A percentile compares a stretch with the other conserved stretches of the same genome.
Evolutionary conservation across 2,329 filamentous ascomycete species (phyloP).

Genomic region (Didymella glomerata): DNA sequence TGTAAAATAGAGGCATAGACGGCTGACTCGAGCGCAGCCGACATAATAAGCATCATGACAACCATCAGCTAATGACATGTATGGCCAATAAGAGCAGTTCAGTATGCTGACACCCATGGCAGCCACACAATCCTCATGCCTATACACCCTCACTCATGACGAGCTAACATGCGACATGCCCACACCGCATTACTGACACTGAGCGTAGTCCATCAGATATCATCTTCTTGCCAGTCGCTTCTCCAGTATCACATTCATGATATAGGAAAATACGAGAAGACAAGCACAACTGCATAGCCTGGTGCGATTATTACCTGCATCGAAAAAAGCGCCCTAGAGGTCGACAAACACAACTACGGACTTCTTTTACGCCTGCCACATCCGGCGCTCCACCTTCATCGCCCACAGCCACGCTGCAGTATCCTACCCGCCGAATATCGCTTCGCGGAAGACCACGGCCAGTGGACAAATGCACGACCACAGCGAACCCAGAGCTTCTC

Average conservation of each 20-base stretch:
- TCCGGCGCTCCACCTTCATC: too few species aligned
- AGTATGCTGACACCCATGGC: not conserved
- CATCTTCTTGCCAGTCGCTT: not conserved
- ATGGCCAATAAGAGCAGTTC: conserved; percentile 6
- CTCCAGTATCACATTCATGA: too few species aligned
- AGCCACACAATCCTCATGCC: not conserved
- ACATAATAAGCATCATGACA: conserved; percentile 27
- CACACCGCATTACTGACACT: conserved; percentile 7
- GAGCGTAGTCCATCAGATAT: not conserved
- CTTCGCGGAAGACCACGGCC: not conserved
- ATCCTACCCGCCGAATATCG: not conserved
- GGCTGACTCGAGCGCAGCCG: conserved; percentile 29
- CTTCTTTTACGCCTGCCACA: too few species aligned
- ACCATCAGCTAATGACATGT: conserved; percentile 20
- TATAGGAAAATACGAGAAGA: too few species aligned
- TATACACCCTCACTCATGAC: conserved; percentile 4
- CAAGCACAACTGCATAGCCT: too few species aligned
- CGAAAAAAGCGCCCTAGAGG: too few species aligned
- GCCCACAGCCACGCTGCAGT: too few species aligned
- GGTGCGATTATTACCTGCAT: too few species aligned
- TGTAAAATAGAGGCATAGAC: conserved; percentile 49
- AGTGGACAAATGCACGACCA: too few species aligned
- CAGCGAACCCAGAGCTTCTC: too few species aligned
- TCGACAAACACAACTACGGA: too few species aligned
- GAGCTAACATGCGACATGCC: conserved; percentile 7